Evolutionary conservation across 805 yeast genomes (phyloP).

Genomic region (Kodamaea lidongshanica): DNA sequence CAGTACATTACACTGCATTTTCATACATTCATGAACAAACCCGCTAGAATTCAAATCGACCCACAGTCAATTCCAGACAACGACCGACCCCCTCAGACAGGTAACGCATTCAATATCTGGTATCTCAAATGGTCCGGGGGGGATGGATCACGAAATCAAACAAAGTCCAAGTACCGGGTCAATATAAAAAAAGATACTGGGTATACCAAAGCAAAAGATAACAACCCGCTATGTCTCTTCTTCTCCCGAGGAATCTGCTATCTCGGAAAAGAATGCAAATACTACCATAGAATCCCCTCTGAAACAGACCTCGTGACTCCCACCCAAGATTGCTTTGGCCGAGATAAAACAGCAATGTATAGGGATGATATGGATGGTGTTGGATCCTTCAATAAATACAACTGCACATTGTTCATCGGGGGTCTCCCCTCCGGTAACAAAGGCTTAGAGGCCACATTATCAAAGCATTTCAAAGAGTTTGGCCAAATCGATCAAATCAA

Average conservation of each 20-base stretch:
- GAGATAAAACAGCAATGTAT: constrained; percentile 76
- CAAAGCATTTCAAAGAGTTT: constrained; percentile 56
- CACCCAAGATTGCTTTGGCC: constrained; percentile 84
- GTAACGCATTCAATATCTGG: constrained; percentile 82
- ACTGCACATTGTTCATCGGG: constrained; percentile 74
- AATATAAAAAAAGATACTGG: constrained; percentile 64
- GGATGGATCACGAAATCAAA: constrained; percentile 50
- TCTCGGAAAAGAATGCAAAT: constrained; percentile 69
- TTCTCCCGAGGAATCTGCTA: constrained; percentile 88
- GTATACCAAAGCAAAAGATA: constrained; percentile 59
- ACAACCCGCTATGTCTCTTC: constrained; percentile 62
- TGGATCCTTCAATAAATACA: constrained; percentile 68
- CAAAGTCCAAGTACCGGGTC: constrained; percentile 54
- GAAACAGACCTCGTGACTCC: constrained; percentile 52
- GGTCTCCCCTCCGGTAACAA: constrained; percentile 38
- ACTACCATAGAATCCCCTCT: constrained; percentile 69
- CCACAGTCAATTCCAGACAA: constrained; percentile 50
- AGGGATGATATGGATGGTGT: constrained; percentile 94
- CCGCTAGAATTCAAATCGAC: constrained; percentile 73
- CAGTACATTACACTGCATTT: no score
- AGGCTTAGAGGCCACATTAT: constrained; percentile 26
- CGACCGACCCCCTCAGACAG: constrained; percentile 71
- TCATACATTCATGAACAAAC: constrained; percentile 12
- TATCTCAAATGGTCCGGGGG: constrained; percentile 79
- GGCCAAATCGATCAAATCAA: constrained; percentile 69